These are phyloP conservation scores for Cylindrodendrum hubeiense DNA, from an alignment of 2,329 filamentous ascomycete species.

Conservation along the genomic window DNA sequence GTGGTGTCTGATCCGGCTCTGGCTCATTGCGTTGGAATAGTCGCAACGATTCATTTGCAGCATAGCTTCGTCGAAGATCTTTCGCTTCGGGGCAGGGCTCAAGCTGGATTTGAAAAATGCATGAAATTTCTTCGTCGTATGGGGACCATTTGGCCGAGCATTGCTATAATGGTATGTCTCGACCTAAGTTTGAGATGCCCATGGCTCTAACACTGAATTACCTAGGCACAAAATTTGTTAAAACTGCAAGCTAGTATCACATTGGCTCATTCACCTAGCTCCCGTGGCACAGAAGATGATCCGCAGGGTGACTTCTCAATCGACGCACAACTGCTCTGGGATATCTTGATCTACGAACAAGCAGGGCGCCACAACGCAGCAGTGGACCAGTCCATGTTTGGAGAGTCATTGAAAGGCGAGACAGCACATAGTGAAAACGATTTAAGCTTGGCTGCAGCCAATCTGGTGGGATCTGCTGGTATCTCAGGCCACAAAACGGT, in stretches of 20 bases:
- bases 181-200: background rate
- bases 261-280: background rate
- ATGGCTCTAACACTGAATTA: background rate
- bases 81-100: slow-evolving; percentile 34
- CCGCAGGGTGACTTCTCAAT: slow-evolving; percentile 45
- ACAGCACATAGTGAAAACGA: slow-evolving; percentile 17
- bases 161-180: slow-evolving; percentile 40
- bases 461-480: slow-evolving; percentile 51
- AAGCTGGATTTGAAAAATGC: slow-evolving; percentile 43
- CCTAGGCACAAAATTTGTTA: slow-evolving; percentile 42
- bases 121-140: slow-evolving; percentile 39
- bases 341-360: slow-evolving; percentile 51
- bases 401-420: background rate
- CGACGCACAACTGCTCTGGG: slow-evolving; percentile 50
- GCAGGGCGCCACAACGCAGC: slow-evolving; percentile 42
- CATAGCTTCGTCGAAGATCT: slow-evolving; percentile 59
- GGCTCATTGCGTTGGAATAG: slow-evolving; percentile 62
- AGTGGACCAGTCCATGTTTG: slow-evolving; percentile 40
- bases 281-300: background rate
- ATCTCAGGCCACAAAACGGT: slow-evolving; percentile 52
- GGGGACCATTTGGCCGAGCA: slow-evolving; percentile 40
- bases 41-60: slow-evolving; percentile 66
- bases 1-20: slow-evolving; percentile 51
- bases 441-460: slow-evolving; percentile 40
- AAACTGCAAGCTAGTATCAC: slow-evolving; percentile 46